These are phyloP conservation scores for Aspergillus fructus DNA, from an alignment of 2,329 filamentous ascomycete genomes.

Conservation along the genomic window DNA sequence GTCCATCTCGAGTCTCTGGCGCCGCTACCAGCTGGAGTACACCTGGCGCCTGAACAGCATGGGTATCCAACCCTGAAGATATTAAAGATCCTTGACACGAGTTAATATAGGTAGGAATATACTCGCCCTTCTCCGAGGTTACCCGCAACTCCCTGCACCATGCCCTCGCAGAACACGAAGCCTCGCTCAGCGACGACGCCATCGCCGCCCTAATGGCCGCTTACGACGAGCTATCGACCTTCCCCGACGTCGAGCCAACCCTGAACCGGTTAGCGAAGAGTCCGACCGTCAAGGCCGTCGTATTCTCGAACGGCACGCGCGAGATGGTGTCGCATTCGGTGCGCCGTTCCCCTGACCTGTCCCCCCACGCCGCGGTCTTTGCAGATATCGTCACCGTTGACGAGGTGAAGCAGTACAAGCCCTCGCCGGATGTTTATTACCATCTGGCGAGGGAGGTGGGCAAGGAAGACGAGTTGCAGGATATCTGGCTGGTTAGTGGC, in stretches of 20 bases:
- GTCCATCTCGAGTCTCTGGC: slow-evolving; percentile 61
- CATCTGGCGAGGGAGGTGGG: slow-evolving; percentile 56
- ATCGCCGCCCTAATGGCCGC: slow-evolving; percentile 58
- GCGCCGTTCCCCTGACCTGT: slow-evolving; percentile 55
- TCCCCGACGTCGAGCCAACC: slow-evolving; percentile 61
- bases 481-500: slow-evolving; percentile 68
- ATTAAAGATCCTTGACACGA: no score
- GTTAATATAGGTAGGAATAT: slow-evolving; percentile 49
- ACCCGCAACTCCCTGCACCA: slow-evolving; percentile 64
- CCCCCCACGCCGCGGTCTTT: slow-evolving; percentile 50
- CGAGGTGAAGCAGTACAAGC: slow-evolving; percentile 63
- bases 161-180: slow-evolving; percentile 58
- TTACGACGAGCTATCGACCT: slow-evolving; percentile 65
- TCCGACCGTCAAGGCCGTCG: slow-evolving; percentile 51
- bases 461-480: slow-evolving; percentile 41
- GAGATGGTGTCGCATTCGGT: slow-evolving; percentile 64
- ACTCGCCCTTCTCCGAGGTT: slow-evolving; percentile 62
- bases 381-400: slow-evolving; percentile 62
- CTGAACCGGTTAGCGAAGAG: slow-evolving; percentile 50
- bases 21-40: slow-evolving; percentile 72
- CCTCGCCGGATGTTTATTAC: slow-evolving; percentile 61
- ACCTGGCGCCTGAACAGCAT: slow-evolving; percentile 75
- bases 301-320: slow-evolving; percentile 70
- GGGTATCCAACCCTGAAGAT: slow-evolving; percentile 41
- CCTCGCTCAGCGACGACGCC: slow-evolving; percentile 46